These are phyloP conservation scores for Plasmodium yoelii DNA, from an alignment of 169 alveolate species.

Conservation along the genomic window DNA sequence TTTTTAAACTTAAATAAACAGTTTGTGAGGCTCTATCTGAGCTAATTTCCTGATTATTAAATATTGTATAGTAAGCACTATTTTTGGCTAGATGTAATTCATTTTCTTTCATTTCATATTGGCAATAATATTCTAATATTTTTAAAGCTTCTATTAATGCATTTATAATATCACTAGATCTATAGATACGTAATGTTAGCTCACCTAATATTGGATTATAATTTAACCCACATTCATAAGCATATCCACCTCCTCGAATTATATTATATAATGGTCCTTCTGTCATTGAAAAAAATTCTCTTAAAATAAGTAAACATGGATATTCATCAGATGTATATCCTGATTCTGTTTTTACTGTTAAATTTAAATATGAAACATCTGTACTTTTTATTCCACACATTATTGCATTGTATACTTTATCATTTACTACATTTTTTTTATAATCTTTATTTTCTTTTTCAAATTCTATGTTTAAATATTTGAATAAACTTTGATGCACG, in stretches of 20 bases:
- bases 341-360: constrained; percentile 77
- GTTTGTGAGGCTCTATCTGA: constrained; percentile 80
- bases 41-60: constrained; percentile 79
- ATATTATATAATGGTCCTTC: constrained; percentile 85
- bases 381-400: constrained; percentile 78
- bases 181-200: constrained; percentile 74
- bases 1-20: constrained; percentile 76
- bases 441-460: constrained; percentile 54
- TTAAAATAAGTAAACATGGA: constrained; percentile 52
- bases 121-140: constrained; percentile 37
- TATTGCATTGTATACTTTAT: constrained; percentile 59
- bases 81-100: constrained; percentile 78
- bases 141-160: constrained; percentile 80
- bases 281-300: constrained; percentile 83
- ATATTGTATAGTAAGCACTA: constrained; percentile 78
- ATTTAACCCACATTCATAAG: constrained; percentile 80
- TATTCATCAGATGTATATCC: constrained; percentile 79
- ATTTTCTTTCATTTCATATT: constrained; percentile 66
- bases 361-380: constrained; percentile 80
- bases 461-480: constrained; percentile 27
- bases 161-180: constrained; percentile 44
- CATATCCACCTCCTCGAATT: constrained; percentile 87
- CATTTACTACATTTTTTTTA: constrained; percentile 12
- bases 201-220: constrained; percentile 80
- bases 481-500: constrained; percentile 61